These are phyloP conservation scores for Aspergillus quadricinctus DNA, from an alignment of 2,329 filamentous ascomycete species.

Conservation along the genomic window DNA sequence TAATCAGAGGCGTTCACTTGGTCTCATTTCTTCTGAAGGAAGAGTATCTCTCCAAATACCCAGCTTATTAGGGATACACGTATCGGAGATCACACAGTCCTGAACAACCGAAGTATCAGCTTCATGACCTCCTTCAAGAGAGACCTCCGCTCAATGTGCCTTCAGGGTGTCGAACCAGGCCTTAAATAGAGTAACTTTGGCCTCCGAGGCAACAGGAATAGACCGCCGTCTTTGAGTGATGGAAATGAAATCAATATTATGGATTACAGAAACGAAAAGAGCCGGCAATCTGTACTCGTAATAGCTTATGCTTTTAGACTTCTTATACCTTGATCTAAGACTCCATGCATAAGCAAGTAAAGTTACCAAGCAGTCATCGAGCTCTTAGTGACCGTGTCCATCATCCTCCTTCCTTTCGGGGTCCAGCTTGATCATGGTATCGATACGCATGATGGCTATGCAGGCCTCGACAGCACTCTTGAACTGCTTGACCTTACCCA, in stretches of 20 bases:
- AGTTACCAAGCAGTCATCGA: not conserved
- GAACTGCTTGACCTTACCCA: slow-evolving; percentile 97
- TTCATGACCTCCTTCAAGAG: not conserved
- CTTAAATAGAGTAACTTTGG: not conserved
- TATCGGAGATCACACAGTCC: too few relatives aligned
- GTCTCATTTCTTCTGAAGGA: too few relatives aligned
- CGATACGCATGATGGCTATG: slow-evolving; percentile 98
- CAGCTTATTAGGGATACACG: too few relatives aligned
- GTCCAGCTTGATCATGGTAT: slow-evolving; percentile 97
- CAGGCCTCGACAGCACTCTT: slow-evolving; percentile 98
- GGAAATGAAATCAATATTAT: not conserved
- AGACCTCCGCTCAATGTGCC: too few relatives aligned
- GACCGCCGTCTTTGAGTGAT: too few relatives aligned
- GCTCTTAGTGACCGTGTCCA: slow-evolving; percentile 71
- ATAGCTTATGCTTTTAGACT: not conserved
- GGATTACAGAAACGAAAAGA: not conserved
- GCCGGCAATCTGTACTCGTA: not conserved
- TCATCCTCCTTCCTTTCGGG: slow-evolving; percentile 79
- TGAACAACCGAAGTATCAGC: not conserved
- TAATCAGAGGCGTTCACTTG: too few relatives aligned
- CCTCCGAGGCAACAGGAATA: not conserved
- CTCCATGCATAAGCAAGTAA: not conserved
- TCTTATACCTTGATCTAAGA: not conserved
- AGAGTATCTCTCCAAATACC: too few relatives aligned
- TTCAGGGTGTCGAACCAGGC: not conserved